Percentiles rank a stretch among this genome's conserved stretches.
phyloP scores from a whole-genome alignment of 2,329 filamentous ascomycete genomes.

The Phoma sp. region DNA sequence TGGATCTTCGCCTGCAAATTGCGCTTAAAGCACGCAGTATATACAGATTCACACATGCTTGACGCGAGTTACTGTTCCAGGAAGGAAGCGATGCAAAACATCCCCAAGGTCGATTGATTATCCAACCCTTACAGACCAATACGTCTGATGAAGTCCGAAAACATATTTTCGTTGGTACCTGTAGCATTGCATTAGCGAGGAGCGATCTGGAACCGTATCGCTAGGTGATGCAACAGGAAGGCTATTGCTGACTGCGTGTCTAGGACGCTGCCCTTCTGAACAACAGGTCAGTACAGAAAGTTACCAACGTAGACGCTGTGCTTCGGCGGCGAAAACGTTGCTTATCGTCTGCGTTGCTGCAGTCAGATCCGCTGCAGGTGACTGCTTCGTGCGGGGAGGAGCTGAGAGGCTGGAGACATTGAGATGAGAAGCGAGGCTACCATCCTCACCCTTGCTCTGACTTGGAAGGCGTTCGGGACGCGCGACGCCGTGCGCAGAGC shows the following conservation, averaged over 20 bases:
- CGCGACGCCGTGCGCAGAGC: no score
- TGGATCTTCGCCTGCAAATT: background rate
- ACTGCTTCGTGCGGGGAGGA: background rate
- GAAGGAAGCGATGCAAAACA: no score
- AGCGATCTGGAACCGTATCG: background rate
- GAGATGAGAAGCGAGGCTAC: no score
- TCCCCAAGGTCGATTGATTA: background rate
- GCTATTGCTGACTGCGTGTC: background rate
- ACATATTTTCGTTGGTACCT: no score
- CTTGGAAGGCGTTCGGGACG: no score
- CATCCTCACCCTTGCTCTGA: no score
- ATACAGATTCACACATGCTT: no score
- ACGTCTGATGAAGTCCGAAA: no score
- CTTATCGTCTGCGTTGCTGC: background rate
- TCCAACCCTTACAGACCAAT: no score
- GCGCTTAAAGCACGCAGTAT: background rate
- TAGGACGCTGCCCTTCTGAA: background rate
- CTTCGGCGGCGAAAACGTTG: background rate
- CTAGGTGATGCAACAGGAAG: background rate
- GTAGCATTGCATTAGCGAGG: no score
- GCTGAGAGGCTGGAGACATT: no score
- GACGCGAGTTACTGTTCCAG: no score
- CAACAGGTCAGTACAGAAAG: background rate
- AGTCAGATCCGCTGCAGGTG: constrained; percentile 13
- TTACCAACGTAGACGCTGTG: background rate